Evolutionary conservation across 2,329 filamentous ascomycete species (phyloP).

Genomic region (Ceratocystis lukuohia): DNA sequence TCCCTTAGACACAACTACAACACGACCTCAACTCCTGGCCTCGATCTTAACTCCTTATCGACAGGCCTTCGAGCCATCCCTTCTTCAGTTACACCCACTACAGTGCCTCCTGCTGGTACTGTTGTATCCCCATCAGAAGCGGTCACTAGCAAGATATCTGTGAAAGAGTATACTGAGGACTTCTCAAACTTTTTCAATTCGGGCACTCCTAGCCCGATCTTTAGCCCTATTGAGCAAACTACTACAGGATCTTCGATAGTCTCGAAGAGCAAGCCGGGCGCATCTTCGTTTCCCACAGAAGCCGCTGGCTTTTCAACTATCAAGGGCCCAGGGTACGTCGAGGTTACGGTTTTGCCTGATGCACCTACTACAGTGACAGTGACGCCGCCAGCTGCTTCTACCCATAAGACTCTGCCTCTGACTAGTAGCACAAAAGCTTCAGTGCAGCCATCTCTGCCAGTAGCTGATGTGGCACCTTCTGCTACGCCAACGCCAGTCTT

Average conservation of each 20-base stretch:
- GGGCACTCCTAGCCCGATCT: conserved; percentile 17
- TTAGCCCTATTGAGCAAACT: conserved; percentile 5
- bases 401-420: not conserved
- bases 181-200: conserved; percentile 11
- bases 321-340: not conserved
- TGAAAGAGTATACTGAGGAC: not conserved
- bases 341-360: conserved; percentile 7
- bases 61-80: not conserved
- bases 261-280: not conserved
- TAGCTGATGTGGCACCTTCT: not conserved
- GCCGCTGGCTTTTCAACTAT: not conserved
- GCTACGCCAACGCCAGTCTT: not conserved
- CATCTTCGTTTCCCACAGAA: not conserved
- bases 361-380: conserved; percentile 5
- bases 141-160: not conserved
- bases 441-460: not conserved
- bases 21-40: not conserved
- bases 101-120: not conserved
- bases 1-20: not conserved
- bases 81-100: not conserved
- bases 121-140: not conserved
- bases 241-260: not conserved
- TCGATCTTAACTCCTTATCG: not conserved
- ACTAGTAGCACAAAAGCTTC: not conserved
- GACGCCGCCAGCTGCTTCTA: not conserved